Evolutionary conservation across 2,329 filamentous ascomycete genomes (phyloP), one percentile per base, ranked within the genome.

Genomic region (Trichoderma sp.): DNA sequence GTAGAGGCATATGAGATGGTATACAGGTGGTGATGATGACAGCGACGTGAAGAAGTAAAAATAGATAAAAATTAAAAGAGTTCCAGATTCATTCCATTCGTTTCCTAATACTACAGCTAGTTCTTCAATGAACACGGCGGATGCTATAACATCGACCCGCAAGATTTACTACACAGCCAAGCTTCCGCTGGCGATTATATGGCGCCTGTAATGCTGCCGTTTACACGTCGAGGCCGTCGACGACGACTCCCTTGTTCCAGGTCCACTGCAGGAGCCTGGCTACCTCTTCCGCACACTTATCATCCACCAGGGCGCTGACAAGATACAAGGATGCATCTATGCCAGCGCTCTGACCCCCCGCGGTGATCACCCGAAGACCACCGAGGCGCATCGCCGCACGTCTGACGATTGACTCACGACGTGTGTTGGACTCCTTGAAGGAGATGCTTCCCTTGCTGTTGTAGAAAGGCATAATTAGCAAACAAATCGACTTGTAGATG

Each of bases 251-350:
- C 90, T 95, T 95, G 81, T 88, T 88, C 94, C 94, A 97, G 78
- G 87, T 89, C 86, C 95, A 93, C 84, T 95, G 92, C 86, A 96
- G 90, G 75, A 88, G 77, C 74, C 91, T 88, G 78, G 92, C 91
- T 75, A 93, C 90, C 83, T 95, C 92, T 72, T 90, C 87, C 74
- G 93, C 93, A 73, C 90, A 87, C 68, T 93, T 92, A 78, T 93
- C 90, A 73, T 90, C 92, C 64, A 95, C 93, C 81, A 97, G 84
- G 76, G 93, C 93, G 81, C 91, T 92, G 81, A 97, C 91, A 79
- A 97, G 86, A 84, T 97, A 96, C 84, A 97, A 84, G 76, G 91
- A 87, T 70, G 94, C 94, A 85, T 97, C 94, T 70, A 97, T 85
- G 79, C 94, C 93, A 82, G 92, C 90, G 79, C 90, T 92, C 76